Conservation (phyloP, 2,329 filamentous ascomycete genomes). For the Neonectria neomacrospora region DNA sequence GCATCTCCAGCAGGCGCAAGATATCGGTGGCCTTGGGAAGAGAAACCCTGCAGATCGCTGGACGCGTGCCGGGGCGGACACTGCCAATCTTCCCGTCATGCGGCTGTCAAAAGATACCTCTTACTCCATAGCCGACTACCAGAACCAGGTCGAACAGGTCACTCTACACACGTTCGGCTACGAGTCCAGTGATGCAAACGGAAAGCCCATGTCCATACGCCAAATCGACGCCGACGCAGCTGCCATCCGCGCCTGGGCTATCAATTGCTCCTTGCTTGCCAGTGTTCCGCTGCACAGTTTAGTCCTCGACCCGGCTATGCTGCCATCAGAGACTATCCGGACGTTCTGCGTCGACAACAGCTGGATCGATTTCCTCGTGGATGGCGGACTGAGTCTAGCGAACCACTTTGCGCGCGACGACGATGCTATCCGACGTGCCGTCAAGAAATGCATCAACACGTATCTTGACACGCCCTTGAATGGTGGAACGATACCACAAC, state of each 20-base stretch:
- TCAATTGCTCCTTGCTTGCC: not conserved
- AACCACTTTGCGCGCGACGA: not conserved
- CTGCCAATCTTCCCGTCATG: not conserved
- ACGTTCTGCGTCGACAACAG: not conserved
- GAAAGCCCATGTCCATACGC: not conserved
- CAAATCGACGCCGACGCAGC: not conserved
- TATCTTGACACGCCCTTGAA: conserved; percentile 42
- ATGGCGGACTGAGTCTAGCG: not conserved
- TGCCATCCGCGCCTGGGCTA: not conserved
- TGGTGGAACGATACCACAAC: not conserved
- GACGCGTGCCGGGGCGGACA: not conserved
- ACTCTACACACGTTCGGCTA: not conserved
- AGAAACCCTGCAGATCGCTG: not conserved
- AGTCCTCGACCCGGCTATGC: not conserved
- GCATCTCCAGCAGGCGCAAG: not conserved
- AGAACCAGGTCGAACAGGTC: not conserved
- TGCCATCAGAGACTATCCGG: not conserved
- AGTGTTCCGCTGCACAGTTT: not conserved
- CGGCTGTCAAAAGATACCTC: not conserved
- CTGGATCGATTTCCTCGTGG: not conserved
- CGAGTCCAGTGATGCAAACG: not conserved
- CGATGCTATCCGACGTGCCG: not conserved
- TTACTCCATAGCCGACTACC: not conserved
- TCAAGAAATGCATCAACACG: conserved; percentile 40
- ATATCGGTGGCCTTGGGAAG: not conserved